phyloP scores from a whole-genome alignment of 75 land plant species.

The Chamaecyparis obtusa region DNA sequence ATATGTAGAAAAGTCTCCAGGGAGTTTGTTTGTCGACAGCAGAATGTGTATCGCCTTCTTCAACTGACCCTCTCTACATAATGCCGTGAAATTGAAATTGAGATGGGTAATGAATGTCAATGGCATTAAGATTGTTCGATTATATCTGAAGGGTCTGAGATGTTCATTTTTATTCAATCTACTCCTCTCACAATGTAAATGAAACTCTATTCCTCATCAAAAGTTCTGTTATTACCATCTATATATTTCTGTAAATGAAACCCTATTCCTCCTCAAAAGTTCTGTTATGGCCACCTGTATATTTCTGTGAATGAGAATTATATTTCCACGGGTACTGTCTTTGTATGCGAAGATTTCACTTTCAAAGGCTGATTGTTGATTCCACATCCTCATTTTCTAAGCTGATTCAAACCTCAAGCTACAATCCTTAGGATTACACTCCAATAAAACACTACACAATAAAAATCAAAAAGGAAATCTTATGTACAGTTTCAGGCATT shows the following conservation, averaged over 20 bases:
- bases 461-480: too few relatives aligned
- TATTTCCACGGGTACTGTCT: neutral
- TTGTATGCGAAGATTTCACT: neutral
- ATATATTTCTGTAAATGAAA: neutral
- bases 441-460: too few relatives aligned
- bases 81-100: neutral
- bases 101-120: neutral
- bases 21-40: neutral
- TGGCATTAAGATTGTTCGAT: neutral
- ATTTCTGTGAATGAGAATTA: neutral
- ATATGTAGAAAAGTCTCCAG: neutral
- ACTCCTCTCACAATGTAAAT: neutral
- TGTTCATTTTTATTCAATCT: neutral
- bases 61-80: neutral
- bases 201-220: too few relatives aligned
- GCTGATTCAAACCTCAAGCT: neutral
- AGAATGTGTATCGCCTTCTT: neutral
- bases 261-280: too few relatives aligned
- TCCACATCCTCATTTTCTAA: neutral
- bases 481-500: too few relatives aligned
- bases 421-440: too few relatives aligned
- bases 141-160: neutral
- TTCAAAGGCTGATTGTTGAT: neutral
- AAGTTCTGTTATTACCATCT: too few relatives aligned
- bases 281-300: too few relatives aligned